Conservation (phyloP, 1,284 basidiomycete genomes). For the Cutaneotrichosporon sp. region DNA sequence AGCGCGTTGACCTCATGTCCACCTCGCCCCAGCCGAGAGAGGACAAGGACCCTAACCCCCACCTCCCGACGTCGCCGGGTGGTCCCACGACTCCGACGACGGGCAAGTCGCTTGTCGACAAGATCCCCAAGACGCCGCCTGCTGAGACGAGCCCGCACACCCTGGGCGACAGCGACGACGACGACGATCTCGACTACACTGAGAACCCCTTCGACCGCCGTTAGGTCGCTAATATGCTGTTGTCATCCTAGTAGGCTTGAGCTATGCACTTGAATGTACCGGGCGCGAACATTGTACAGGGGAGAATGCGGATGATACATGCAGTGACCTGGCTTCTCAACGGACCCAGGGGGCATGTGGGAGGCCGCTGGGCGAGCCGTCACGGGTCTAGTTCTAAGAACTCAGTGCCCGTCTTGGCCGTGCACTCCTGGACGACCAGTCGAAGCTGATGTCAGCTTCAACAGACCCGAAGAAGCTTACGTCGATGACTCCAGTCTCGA, state of each 20-base stretch:
- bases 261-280: background rate
- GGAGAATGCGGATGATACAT: background rate
- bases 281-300: background rate
- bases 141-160: conserved; percentile 31
- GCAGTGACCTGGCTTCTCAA: background rate
- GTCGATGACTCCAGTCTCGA: conserved; percentile 83
- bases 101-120: conserved; percentile 28
- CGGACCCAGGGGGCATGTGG: too few species aligned
- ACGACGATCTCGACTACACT: conserved; percentile 50
- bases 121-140: conserved; percentile 48
- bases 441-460: conserved; percentile 42
- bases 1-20: conserved; percentile 49
- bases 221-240: background rate
- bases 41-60: conserved; percentile 38
- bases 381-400: conserved; percentile 1
- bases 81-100: conserved; percentile 6
- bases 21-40: conserved; percentile 33
- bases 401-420: conserved; percentile 42
- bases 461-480: conserved; percentile 59
- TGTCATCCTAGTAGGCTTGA: background rate
- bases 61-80: conserved; percentile 31
- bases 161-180: conserved; percentile 49
- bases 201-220: conserved; percentile 48
- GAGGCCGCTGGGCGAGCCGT: too few species aligned
- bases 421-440: conserved; percentile 50